Base-by-base conservation (phyloP, 169 alveolate species). In the Fabrea salina region DNA sequence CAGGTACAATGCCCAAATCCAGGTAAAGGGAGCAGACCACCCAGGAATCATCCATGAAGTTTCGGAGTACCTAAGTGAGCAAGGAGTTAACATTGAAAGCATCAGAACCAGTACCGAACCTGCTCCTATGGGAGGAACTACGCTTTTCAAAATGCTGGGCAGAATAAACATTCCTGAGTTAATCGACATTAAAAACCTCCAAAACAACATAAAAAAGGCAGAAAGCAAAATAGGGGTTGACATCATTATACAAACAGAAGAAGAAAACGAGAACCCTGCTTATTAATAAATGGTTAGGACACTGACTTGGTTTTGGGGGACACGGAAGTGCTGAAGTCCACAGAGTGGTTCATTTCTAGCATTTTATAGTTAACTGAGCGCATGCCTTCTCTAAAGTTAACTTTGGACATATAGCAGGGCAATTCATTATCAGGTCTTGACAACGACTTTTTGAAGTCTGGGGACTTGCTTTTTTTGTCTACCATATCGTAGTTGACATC, bases 41-140 rank as follows among this genome's bases (percentile, higher is more conserved):
- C 76, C 76, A 39, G 76, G 76, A 8, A 66, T 66, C 40, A 49
- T 44, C 3, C 19, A 70, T 27, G 16, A 59, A 47, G n/a, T 70
- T 44, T 13, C 59, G 5, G 35, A 70, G 22, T 44, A 27, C 37
- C 30, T 70, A 5, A 27, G 35, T 3, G 37, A 44, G 25, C 66
- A 43, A 43, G 79, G 79, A 44, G 44, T 50, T 22, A 70, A 41
- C 37, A 70, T 70, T 41, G 79, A 70, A 13, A 7, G 27, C n/a
- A 27, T 41, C 27, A 8, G 22, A 5, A 41, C 49, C 25, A 47
- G 32, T 44, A 25, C n/a, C 11, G 59, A 27, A n/a, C 37, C 79
- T 16, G 79, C 79, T 3, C 79, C 79, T 13, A 44, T 70, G 59
- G 79, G 79, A 19, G 64, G 79, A 19, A 49, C 79, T 25, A 49